Conservation (phyloP, 305 asterid genomes). For the Solanum hybrid region DNA sequence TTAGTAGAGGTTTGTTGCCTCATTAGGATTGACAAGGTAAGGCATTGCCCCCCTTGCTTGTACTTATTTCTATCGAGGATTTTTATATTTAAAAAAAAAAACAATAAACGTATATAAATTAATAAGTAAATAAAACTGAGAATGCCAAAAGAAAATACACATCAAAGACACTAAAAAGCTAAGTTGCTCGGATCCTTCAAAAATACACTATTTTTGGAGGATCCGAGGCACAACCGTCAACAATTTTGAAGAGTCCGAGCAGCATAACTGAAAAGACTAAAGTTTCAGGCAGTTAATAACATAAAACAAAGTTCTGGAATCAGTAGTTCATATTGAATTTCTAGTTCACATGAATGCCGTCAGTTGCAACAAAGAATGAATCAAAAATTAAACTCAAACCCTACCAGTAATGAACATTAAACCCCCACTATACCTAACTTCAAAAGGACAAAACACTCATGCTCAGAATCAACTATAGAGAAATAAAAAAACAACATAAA, state of each 20-base stretch:
- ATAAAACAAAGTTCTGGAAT: background rate
- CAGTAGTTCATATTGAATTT: background rate
- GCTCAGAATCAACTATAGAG: background rate
- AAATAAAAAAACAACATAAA: background rate
- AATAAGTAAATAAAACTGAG: background rate
- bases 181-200: background rate
- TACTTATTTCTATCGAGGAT: background rate
- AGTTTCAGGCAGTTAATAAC: background rate
- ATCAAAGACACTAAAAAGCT: background rate
- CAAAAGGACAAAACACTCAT: background rate
- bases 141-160: background rate
- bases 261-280: background rate
- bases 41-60: background rate
- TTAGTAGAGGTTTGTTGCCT: background rate
- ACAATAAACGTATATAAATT: too few relatives aligned
- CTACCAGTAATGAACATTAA: background rate
- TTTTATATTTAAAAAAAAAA: too few relatives aligned
- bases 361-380: background rate
- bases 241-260: background rate
- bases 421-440: background rate
- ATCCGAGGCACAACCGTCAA: background rate
- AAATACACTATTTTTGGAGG: background rate
- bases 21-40: background rate
- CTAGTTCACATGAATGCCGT: background rate
- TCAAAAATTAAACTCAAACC: background rate